A percentile compares a stretch with the other conserved stretches of the same genome.
Conservation (phyloP, 2,329 filamentous ascomycete genomes). For the Pseudogymnoascus sp. region DNA sequence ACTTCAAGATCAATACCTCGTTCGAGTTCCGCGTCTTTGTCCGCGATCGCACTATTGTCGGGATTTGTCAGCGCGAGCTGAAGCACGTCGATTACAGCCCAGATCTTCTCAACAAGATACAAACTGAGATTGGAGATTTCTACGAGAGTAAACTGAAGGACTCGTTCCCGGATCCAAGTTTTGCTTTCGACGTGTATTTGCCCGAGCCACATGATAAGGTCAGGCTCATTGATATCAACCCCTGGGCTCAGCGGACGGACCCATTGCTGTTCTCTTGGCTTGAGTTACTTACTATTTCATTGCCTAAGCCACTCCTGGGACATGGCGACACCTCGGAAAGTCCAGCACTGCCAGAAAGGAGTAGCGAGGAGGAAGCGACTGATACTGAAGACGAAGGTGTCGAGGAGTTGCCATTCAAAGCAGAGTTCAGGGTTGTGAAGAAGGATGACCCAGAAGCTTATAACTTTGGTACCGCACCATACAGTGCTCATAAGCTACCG, state of each 20-base stretch:
- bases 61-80: constrained; percentile 79
- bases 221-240: constrained; percentile 89
- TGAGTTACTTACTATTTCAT: constrained; percentile 69
- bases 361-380: constrained; percentile 31
- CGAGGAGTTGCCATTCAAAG: constrained; percentile 51
- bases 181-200: constrained; percentile 88
- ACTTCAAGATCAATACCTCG: constrained; percentile 79
- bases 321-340: constrained; percentile 30
- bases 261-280: constrained; percentile 83
- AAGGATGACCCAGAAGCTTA: constrained; percentile 84
- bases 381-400: constrained; percentile 42
- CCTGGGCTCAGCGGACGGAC: constrained; percentile 87
- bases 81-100: constrained; percentile 82
- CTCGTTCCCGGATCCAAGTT: constrained; percentile 76
- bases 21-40: constrained; percentile 97
- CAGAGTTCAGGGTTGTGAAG: constrained; percentile 76
- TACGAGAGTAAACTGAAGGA: constrained; percentile 67
- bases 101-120: constrained; percentile 56
- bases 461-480: constrained; percentile 76
- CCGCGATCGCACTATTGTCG: constrained; percentile 70
- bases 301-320: constrained; percentile 51
- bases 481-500: constrained; percentile 91
- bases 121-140: constrained; percentile 64
- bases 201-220: constrained; percentile 52
- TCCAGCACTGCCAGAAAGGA: constrained; percentile 27